Percentiles rank a stretch among this genome's conserved stretches.
phyloP scores from a whole-genome alignment of 1,284 basidiomycete species.

The Cutaneotrichosporon sp. region DNA sequence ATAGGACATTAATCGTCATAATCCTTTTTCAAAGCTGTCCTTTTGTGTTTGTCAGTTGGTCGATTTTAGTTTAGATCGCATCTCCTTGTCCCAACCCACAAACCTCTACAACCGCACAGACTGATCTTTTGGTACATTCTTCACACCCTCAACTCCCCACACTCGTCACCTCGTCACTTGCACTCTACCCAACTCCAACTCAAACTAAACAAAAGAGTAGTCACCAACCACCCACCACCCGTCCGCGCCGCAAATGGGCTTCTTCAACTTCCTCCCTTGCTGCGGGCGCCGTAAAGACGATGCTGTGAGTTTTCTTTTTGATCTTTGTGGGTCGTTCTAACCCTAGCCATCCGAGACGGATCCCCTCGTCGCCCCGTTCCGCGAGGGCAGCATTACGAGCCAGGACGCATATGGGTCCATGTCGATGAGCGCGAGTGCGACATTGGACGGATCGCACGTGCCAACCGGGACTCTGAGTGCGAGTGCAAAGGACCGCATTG shows the following conservation, averaged over 20 bases:
- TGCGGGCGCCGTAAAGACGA: constrained; percentile 21
- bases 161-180: background rate
- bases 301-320: constrained; percentile 8
- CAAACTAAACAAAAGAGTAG: background rate
- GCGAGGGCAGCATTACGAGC: constrained; percentile 18
- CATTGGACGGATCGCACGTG: constrained; percentile 10
- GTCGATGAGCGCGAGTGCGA: constrained; percentile 11
- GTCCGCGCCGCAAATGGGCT: constrained; percentile 10
- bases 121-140: background rate
- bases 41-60: too few species aligned
- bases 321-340: background rate
- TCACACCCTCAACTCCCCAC: background rate
- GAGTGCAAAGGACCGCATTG: constrained; percentile 19
- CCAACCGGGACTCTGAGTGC: constrained; percentile 15
- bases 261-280: constrained; percentile 23
- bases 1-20: too few species aligned
- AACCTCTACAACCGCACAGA: background rate
- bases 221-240: background rate
- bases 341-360: constrained; percentile 17
- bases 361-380: constrained; percentile 19
- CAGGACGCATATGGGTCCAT: constrained; percentile 24
- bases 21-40: too few species aligned
- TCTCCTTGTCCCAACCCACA: background rate
- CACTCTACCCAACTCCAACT: too few species aligned
- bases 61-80: background rate